phyloP scores from a whole-genome alignment of 192 early-diverging fungal genomes.

The Backusella westeae region DNA sequence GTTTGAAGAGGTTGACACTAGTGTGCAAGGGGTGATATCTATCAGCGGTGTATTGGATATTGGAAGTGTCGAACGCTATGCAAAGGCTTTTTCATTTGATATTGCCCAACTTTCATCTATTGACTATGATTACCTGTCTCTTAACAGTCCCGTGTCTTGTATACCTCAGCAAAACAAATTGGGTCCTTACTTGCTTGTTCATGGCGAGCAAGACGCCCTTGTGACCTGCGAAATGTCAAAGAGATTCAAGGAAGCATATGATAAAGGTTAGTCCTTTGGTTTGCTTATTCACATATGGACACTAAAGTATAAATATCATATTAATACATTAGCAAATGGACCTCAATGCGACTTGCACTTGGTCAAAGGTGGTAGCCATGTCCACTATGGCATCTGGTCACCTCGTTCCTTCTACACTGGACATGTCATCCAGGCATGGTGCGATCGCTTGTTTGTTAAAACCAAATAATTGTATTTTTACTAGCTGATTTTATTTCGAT shows the following conservation, averaged over 20 bases:
- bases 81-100: constrained; percentile 17
- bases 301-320: not conserved
- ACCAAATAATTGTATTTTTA: not conserved
- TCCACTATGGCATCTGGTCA: not conserved
- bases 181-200: constrained; percentile 9
- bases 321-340: not conserved
- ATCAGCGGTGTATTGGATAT: constrained; percentile 27
- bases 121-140: constrained; percentile 1
- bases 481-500: too few relatives aligned
- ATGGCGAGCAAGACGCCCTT: constrained; percentile 8
- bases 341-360: not conserved
- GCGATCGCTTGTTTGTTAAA: not conserved
- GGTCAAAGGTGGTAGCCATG: not conserved
- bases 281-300: not conserved
- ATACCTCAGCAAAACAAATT: constrained; percentile 7
- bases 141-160: not conserved
- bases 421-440: constrained; percentile 1
- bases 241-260: constrained; percentile 9
- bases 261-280: constrained; percentile 1
- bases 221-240: not conserved
- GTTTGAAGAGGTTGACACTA: constrained; percentile 32
- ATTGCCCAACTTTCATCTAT: not conserved
- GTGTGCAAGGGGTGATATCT: constrained; percentile 23
- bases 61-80: not conserved
- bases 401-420: constrained; percentile 9